Conservation (phyloP, 2,329 filamentous ascomycete species). For the Colletotrichum sp. region DNA sequence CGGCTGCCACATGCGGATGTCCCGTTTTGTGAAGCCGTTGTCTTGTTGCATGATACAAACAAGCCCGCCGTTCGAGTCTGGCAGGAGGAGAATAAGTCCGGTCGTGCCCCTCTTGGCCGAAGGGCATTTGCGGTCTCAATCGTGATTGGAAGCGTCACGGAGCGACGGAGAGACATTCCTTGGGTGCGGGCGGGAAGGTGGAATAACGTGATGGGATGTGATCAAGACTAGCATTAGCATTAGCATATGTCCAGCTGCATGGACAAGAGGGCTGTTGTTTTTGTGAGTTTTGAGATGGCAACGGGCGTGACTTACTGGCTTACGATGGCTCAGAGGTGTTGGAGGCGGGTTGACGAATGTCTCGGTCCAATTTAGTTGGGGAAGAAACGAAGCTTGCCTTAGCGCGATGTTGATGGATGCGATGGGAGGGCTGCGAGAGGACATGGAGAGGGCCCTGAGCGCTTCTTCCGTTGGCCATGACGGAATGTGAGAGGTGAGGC, state of each 20-base stretch:
- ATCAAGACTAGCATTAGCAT: background rate
- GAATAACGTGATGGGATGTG: background rate
- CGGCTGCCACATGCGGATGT: conserved; percentile 2
- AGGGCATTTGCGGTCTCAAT: background rate
- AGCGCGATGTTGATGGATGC: background rate
- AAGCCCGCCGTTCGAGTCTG: background rate
- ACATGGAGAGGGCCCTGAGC: background rate
- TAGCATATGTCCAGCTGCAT: background rate
- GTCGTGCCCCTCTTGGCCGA: background rate
- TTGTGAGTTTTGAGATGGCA: background rate
- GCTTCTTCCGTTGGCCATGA: background rate
- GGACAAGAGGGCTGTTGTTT: background rate
- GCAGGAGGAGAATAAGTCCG: background rate
- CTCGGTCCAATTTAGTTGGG: conserved; percentile 1
- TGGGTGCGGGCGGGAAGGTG: background rate
- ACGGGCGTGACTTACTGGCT: background rate
- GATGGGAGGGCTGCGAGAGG: background rate
- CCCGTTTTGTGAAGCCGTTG: conserved; percentile 1
- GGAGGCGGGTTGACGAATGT: conserved; percentile 6
- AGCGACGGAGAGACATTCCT: conserved; percentile 14
- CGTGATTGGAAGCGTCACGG: background rate
- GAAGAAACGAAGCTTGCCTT: background rate
- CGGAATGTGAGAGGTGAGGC: conserved; percentile 7
- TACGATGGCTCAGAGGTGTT: background rate
- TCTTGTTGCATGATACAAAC: background rate